These are phyloP conservation scores for Aspergillus quadrilineatus DNA, from an alignment of 2,329 filamentous ascomycete genomes.

Conservation along the genomic window DNA sequence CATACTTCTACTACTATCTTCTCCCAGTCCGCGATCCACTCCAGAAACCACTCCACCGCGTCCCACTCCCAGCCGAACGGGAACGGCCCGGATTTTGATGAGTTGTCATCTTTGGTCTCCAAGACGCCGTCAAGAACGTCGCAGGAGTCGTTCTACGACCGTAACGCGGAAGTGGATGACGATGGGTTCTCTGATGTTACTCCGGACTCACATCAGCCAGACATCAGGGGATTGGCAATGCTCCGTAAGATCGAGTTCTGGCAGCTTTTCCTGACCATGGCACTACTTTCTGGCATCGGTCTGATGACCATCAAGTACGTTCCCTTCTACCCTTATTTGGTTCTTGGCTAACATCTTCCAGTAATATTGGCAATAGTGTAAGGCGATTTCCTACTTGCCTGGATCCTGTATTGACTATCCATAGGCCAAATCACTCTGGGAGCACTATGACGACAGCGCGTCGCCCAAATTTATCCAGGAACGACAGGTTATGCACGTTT, in stretches of 20 bases:
- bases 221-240: conserved; percentile 82
- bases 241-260: conserved; percentile 77
- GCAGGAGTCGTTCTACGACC: conserved; percentile 47
- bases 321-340: not conserved
- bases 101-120: conserved; percentile 79
- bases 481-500: conserved; percentile 87
- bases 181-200: conserved; percentile 59
- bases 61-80: conserved; percentile 26
- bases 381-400: conserved; percentile 17
- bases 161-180: conserved; percentile 30
- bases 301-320: conserved; percentile 96
- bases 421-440: conserved; percentile 76
- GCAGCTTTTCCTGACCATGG: conserved; percentile 85
- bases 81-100: conserved; percentile 55
- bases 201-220: conserved; percentile 75
- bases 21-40: conserved; percentile 26
- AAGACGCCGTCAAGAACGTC: conserved; percentile 55
- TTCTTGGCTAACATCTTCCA: conserved; percentile 44
- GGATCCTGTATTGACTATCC: conserved; percentile 7
- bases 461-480: conserved; percentile 72
- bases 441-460: conserved; percentile 72
- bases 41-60: conserved; percentile 31
- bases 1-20: conserved; percentile 35
- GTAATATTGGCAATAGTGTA: conserved; percentile 90
- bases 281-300: conserved; percentile 85